Evolutionary conservation across 1,284 basidiomycete species (phyloP).

Genomic region (Pseudozyma flocculosa): DNA sequence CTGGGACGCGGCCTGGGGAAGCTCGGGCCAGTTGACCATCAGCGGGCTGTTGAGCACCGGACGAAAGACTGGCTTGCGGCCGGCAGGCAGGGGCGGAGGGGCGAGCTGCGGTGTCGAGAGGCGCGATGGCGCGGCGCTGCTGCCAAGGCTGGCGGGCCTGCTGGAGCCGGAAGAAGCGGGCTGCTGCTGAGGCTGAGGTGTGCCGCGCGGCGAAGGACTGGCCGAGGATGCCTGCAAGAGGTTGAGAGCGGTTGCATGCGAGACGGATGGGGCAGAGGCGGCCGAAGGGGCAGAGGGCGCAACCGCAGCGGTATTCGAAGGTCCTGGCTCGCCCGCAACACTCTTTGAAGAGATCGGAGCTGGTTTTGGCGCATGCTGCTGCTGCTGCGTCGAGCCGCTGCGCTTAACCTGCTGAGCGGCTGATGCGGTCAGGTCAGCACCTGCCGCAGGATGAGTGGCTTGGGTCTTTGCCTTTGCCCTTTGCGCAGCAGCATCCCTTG

Average conservation of each 20-base stretch:
- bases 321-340: no score
- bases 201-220: neutral
- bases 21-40: constrained; percentile 30
- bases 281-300: neutral
- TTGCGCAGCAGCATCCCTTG: neutral
- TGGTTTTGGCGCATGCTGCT: no score
- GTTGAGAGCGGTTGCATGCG: neutral
- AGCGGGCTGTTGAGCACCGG: constrained; percentile 34
- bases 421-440: no score
- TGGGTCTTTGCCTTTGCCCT: constrained; percentile 5
- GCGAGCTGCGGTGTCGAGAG: neutral
- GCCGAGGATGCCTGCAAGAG: neutral
- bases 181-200: neutral
- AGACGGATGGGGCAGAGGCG: no score
- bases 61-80: constrained; percentile 27
- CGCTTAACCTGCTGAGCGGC: neutral
- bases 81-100: constrained; percentile 7
- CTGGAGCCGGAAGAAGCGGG: neutral
- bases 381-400: no score
- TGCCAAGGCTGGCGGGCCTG: neutral
- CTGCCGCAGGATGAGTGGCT: no score
- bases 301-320: no score
- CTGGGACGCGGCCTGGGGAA: constrained; percentile 28
- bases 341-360: no score
- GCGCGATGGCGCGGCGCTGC: neutral